Base-by-base conservation (phyloP, 2,329 filamentous ascomycete species). In the Domatiomyces catenatus region DNA sequence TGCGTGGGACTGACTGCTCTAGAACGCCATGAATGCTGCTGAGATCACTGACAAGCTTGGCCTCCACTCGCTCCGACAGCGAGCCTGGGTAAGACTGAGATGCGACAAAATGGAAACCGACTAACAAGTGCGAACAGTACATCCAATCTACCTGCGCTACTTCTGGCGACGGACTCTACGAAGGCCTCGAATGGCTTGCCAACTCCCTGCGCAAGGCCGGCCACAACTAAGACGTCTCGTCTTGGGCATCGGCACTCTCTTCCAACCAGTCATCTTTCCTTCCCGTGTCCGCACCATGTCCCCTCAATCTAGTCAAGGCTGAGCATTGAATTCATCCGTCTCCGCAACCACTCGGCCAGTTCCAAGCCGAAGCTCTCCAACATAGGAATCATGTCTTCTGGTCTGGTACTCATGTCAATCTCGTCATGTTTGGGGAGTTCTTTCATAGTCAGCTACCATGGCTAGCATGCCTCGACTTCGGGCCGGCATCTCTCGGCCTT, bases 11-110 rank as follows among this genome's bases (percentile, higher is more conserved):
- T 39, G 32, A 39, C 32, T 54, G 49, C 19, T 48, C 46, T 51
- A 94, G 89, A 96, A 96, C 69, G 92, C 92, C 73, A 96, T 96
- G 92, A 95, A 94, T 75, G 90, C 92, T 66, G 90, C 92, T 67
- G 92, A 98, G 77, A 96, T 98, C 72, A 98, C 92, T 72, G 90
- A 98, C 77, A 95, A 96, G 83, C 87, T 98, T 72, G 92, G 92
- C 68, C 88, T 98, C 66, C 90, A 96, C 83, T 93, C 86, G 76
- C 79, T 98, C 80, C 87, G 88, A 80, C 87, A 94, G 77, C 89
- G 92, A 71, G 85, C 87, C 66, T 98, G 92, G 92, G 92, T 98
- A 89, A 70, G 88, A 28, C 10, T 15, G 32, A 20, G 43, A 45
- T 15, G 22, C 10, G 12, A 5, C 17, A 26, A 12, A 3, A n/a